Conservation (phyloP, 768 basidiomycete species). For the Glaciozyma martinii region DNA sequence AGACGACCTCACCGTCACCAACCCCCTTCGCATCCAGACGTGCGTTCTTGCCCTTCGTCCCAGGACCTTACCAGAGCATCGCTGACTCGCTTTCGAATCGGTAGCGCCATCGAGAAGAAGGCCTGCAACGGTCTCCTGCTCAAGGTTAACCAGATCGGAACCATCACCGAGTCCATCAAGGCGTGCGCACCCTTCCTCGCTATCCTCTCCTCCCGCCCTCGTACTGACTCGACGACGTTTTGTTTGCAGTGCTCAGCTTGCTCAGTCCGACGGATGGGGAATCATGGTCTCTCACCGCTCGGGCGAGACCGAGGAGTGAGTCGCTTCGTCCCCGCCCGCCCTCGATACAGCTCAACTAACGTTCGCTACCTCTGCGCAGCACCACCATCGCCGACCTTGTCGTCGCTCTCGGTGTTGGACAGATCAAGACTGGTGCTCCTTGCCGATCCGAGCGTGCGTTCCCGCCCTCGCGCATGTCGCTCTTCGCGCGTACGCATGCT, state of each 20-base stretch:
- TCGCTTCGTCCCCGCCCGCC: background rate
- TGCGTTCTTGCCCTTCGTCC: background rate
- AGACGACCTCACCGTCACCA: conserved; percentile 96
- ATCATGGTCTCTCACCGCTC: conserved; percentile 99
- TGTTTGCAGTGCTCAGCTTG: conserved; percentile 68
- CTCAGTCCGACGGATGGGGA: conserved; percentile 94
- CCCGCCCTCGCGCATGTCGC: background rate
- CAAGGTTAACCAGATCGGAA: conserved; percentile 99
- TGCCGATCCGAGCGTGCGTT: conserved; percentile 78
- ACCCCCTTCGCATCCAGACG: conserved; percentile 91
- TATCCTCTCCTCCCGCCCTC: background rate
- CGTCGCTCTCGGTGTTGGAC: conserved; percentile 79
- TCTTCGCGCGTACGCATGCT: background rate
- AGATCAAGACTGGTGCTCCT: conserved; percentile 98
- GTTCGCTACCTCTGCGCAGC: background rate
- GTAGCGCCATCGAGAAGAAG: conserved; percentile 87
- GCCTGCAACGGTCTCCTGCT: conserved; percentile 96
- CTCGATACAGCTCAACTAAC: background rate
- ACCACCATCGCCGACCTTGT: conserved; percentile 68
- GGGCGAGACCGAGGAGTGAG: conserved; percentile 72
- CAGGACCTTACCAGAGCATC: background rate
- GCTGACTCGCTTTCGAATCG: background rate
- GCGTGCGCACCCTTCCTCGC: conserved; percentile 55
- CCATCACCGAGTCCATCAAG: conserved; percentile 89
- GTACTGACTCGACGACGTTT: background rate